Conservation (phyloP, 208 protist genomes). For the Crithidia acanthocephali region DNA sequence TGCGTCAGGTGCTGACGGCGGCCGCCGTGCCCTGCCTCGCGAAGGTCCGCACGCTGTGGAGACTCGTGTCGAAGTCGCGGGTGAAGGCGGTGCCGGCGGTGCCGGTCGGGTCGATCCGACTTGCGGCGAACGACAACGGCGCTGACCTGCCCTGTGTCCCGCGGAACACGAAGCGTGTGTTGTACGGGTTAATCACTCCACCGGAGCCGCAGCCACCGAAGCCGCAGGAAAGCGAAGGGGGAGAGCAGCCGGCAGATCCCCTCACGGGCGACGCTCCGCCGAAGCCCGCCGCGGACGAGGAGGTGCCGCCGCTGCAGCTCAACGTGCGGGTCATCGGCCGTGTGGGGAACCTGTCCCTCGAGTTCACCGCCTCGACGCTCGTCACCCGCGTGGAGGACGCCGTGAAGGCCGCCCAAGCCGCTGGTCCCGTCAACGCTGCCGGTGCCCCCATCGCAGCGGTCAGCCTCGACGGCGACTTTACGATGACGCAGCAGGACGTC, state of each 20-base stretch:
- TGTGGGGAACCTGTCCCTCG: slow-evolving; percentile 50
- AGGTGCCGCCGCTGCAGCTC: slow-evolving; percentile 12
- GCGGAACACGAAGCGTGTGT: slow-evolving; percentile 34
- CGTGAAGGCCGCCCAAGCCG: background rate
- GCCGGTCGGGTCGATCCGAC: background rate
- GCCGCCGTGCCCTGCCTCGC: slow-evolving; percentile 66
- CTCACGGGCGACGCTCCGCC: background rate
- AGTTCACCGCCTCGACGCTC: slow-evolving; percentile 53
- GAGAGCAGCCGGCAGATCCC: background rate
- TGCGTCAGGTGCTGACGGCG: slow-evolving; percentile 42
- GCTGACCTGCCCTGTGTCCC: slow-evolving; percentile 35
- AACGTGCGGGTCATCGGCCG: slow-evolving; percentile 48
- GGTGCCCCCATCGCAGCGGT: background rate
- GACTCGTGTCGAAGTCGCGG: slow-evolving; percentile 30
- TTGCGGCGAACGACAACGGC: slow-evolving; percentile 19
- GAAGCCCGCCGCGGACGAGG: background rate
- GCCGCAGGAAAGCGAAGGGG: background rate
- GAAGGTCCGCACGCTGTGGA: slow-evolving; percentile 34
- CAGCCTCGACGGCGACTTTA: background rate
- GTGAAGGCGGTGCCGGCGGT: background rate
- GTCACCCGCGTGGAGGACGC: slow-evolving; percentile 15
- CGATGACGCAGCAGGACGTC: slow-evolving; percentile 1
- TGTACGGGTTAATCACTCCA: slow-evolving; percentile 26
- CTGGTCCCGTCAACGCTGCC: background rate
- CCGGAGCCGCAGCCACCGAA: slow-evolving; percentile 2